Evolutionary conservation across 2,329 filamentous ascomycete species (phyloP).

Genomic region (Alternaria sp.): DNA sequence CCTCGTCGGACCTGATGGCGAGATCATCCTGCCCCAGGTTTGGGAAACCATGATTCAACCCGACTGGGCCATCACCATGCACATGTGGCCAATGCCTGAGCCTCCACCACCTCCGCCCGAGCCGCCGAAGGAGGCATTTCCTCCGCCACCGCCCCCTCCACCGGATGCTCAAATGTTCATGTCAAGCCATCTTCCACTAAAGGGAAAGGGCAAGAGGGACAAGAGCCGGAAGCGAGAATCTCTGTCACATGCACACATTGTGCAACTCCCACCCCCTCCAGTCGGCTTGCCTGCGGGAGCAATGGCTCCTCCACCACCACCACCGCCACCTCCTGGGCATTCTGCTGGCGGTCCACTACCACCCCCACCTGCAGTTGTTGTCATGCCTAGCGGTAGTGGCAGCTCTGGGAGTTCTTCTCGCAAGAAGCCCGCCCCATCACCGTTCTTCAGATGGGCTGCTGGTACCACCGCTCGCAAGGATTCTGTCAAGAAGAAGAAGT

Average conservation of each 20-base stretch:
- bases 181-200: conserved; percentile 18
- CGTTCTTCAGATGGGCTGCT: conserved; percentile 35
- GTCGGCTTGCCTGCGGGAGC: background rate
- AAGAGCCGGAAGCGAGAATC: conserved; percentile 23
- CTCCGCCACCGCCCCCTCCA: conserved; percentile 21
- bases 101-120: conserved; percentile 20
- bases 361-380: conserved; percentile 16
- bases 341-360: conserved; percentile 7
- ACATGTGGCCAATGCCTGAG: conserved; percentile 57
- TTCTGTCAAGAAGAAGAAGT: conserved; percentile 13
- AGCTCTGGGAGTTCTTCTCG: conserved; percentile 1
- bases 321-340: conserved; percentile 9
- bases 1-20: conserved; percentile 55
- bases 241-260: conserved; percentile 12
- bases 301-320: conserved; percentile 10
- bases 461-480: conserved; percentile 8
- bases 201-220: conserved; percentile 19
- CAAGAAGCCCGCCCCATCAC: conserved; percentile 18
- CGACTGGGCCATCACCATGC: conserved; percentile 57
- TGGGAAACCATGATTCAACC: conserved; percentile 58
- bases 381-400: conserved; percentile 7
- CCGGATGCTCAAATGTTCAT: conserved; percentile 21
- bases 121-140: conserved; percentile 8
- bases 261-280: conserved; percentile 10
- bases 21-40: conserved; percentile 58